phyloP scores from a whole-genome alignment of 2,329 filamentous ascomycete genomes.

The Microsporum canis region DNA sequence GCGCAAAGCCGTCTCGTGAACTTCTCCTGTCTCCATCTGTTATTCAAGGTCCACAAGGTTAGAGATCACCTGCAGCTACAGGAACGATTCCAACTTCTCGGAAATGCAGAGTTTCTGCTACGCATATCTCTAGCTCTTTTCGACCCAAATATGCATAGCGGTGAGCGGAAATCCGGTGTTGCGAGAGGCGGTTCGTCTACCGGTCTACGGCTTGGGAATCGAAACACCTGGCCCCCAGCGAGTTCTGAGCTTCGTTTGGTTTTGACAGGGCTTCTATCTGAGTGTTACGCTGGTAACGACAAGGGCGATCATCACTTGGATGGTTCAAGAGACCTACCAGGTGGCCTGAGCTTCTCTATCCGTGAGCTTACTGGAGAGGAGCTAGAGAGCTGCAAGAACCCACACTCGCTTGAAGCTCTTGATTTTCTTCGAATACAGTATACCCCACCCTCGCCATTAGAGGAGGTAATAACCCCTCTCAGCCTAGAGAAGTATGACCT shows the following conservation, averaged over 20 bases:
- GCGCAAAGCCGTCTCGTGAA: conserved; percentile 69
- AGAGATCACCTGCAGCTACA: conserved; percentile 63
- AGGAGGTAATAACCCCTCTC: conserved; percentile 58
- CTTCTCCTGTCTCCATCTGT: conserved; percentile 59
- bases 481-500: conserved; percentile 71
- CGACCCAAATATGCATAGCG: conserved; percentile 66
- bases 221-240: conserved; percentile 82
- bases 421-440: conserved; percentile 87
- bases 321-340: conserved; percentile 43
- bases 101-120: conserved; percentile 72
- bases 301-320: conserved; percentile 14
- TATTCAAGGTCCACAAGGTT: conserved; percentile 65
- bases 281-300: conserved; percentile 48
- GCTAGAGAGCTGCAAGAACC: conserved; percentile 71
- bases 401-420: conserved; percentile 72
- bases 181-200: conserved; percentile 60
- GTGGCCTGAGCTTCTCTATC: conserved; percentile 69
- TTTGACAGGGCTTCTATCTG: conserved; percentile 71
- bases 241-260: conserved; percentile 86
- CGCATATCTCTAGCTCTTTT: conserved; percentile 75
- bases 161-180: conserved; percentile 59
- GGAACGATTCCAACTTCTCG: conserved; percentile 68
- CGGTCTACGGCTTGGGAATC: conserved; percentile 69
- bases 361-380: conserved; percentile 68
- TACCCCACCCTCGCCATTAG: conserved; percentile 59